Base-by-base conservation (phyloP, 352 stramenopile species). In the Achlya hypogyna region DNA sequence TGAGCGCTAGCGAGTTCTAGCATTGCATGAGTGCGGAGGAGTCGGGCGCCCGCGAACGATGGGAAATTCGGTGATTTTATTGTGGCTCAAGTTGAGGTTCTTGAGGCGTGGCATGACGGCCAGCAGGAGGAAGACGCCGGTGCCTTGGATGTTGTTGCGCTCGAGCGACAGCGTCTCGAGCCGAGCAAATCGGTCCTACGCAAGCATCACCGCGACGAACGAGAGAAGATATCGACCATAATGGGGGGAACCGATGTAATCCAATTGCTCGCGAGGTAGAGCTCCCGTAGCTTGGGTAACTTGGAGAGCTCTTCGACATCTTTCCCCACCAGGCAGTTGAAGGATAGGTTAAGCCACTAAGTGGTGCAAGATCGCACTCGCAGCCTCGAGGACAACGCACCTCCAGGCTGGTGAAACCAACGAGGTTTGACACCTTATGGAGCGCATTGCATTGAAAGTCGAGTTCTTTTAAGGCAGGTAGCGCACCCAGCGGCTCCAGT, bases 371-470 rank as follows among this genome's bases (percentile, higher is more conserved):
- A 63, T 1, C 28, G 35, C 47, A 27, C 52, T 32, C n/a, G 16
- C 20, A 22, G 14, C n/a, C 0, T 28, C 25, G 5, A 23, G 8
- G 16, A 10, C 4, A 20, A 23, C 32, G 12, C 64, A 86, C 79
- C 71, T 91, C 82, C 31, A 93, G 77, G 35, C 60, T 85, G 18
- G 80, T 72, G 42, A 92, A 92, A 2, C 81, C 78, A 45, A 78
- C 84, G n/a, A 59, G 59, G 16, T 88, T 34, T 2, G 31, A 62
- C 22, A 89, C 52, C 3, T 79, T 74, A 25, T 83, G 70, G 5
- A 90, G 51, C 3, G 81, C 84, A 51, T 91, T 93, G 73, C 84
- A 93, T 56, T 93, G 84, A 47, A 93, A 88, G 63, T 91, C 82
- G 22, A 93, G 70, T 62, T 93, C 84, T 0, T 75, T 56, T 0